Evolutionary conservation across 2,329 filamentous ascomycete species (phyloP).

Genomic region (Cucurbitaria berberidis): DNA sequence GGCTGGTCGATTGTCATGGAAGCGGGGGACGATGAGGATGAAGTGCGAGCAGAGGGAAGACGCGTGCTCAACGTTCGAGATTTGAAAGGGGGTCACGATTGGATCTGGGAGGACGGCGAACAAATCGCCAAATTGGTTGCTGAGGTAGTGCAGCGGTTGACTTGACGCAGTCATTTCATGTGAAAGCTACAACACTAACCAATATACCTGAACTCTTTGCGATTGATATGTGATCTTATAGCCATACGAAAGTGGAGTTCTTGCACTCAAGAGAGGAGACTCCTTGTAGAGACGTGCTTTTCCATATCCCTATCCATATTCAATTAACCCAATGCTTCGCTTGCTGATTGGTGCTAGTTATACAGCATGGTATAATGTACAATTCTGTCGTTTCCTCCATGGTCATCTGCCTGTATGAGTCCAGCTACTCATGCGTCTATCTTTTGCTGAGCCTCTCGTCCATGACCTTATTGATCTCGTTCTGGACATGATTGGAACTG

Average conservation of each 20-base stretch:
- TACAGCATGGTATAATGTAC: constrained; percentile 44
- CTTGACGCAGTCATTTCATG: not conserved
- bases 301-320: constrained; percentile 23
- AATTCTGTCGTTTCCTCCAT: constrained; percentile 16
- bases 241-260: constrained; percentile 21
- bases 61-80: constrained; percentile 51
- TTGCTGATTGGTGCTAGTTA: constrained; percentile 33
- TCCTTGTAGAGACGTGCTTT: constrained; percentile 17
- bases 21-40: constrained; percentile 32
- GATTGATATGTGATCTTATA: constrained; percentile 6
- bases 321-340: constrained; percentile 27
- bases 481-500: constrained; percentile 30
- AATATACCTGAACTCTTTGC: not conserved
- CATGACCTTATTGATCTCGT: constrained; percentile 45
- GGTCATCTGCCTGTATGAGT: not conserved
- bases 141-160: constrained; percentile 31
- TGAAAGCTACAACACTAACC: not conserved
- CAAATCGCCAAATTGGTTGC: constrained; percentile 58
- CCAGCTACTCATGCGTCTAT: constrained; percentile 14
- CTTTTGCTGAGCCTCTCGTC: constrained; percentile 42
- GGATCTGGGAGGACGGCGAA: constrained; percentile 66
- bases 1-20: constrained; percentile 46
- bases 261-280: constrained; percentile 19
- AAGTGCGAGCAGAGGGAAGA: constrained; percentile 33
- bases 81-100: constrained; percentile 66